Percentiles rank a stretch among this genome's conserved stretches.
Conservation (phyloP, 2,329 filamentous ascomycete genomes). For the Aschersonia sp. region DNA sequence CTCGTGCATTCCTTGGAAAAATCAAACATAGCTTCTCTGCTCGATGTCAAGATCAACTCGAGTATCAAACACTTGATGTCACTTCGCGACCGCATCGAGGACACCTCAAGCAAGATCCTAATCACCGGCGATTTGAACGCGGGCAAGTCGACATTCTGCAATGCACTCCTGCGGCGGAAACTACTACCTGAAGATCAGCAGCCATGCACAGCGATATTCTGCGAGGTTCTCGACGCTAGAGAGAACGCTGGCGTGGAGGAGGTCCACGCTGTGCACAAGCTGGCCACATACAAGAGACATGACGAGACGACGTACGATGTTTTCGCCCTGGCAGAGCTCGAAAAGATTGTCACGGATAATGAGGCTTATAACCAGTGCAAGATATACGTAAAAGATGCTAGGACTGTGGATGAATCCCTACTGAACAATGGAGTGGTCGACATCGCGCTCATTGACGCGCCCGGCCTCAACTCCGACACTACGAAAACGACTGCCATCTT, state of each 20-base stretch:
- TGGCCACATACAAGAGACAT: constrained; percentile 65
- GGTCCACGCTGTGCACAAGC: constrained; percentile 85
- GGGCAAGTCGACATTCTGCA: constrained; percentile 97
- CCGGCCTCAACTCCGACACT: constrained; percentile 88
- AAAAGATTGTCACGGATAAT: constrained; percentile 82
- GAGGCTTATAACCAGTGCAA: constrained; percentile 88
- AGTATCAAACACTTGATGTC: constrained; percentile 83
- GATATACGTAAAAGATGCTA: constrained; percentile 83
- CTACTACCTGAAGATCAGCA: constrained; percentile 93
- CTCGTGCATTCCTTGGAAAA: constrained; percentile 93
- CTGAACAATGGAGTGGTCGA: constrained; percentile 97
- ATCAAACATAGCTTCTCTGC: constrained; percentile 70
- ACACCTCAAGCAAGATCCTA: constrained; percentile 91
- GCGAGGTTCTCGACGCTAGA: constrained; percentile 82
- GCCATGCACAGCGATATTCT: constrained; percentile 96
- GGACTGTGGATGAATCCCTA: constrained; percentile 80
- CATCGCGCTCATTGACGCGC: constrained; percentile 92
- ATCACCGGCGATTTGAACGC: constrained; percentile 94
- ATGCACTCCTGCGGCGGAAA: constrained; percentile 85
- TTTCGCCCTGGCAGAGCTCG: constrained; percentile 61
- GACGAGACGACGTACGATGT: constrained; percentile 93
- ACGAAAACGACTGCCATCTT: constrained; percentile 96
- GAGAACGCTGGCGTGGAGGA: constrained; percentile 89
- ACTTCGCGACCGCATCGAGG: constrained; percentile 85
- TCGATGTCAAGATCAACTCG: constrained; percentile 88